These are phyloP conservation scores for Backusella australiensis DNA, from an alignment of 192 early-diverging fungal genomes.

Conservation along the genomic window DNA sequence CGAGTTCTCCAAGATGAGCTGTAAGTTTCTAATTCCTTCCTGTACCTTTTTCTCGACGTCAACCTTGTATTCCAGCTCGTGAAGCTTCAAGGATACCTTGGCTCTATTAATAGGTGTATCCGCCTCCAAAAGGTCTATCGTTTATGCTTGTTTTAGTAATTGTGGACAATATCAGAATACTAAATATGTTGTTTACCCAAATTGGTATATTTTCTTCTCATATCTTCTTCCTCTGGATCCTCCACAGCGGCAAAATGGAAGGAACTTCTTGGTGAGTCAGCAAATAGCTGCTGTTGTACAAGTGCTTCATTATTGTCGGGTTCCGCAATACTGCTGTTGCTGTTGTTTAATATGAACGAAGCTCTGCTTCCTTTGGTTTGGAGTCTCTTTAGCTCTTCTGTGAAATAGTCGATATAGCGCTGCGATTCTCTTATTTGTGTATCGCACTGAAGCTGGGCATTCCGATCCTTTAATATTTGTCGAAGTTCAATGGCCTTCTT, in stretches of 20 bases:
- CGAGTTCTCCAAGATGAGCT: slow-evolving; percentile 10
- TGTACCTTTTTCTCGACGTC: slow-evolving; percentile 92
- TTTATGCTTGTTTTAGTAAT: background rate
- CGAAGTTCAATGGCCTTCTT: slow-evolving; percentile 57
- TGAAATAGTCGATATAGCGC: slow-evolving; percentile 67
- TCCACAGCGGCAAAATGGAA: background rate
- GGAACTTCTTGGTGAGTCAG: background rate
- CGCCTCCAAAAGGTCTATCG: slow-evolving; percentile 62
- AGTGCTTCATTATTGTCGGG: background rate
- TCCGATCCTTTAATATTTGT: slow-evolving; percentile 53
- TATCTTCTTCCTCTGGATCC: background rate
- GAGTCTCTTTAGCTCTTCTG: slow-evolving; percentile 60
- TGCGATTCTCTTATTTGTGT: slow-evolving; percentile 62
- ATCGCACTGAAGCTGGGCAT: slow-evolving; percentile 77
- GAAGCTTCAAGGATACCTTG: slow-evolving; percentile 76
- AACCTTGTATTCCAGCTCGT: slow-evolving; percentile 86
- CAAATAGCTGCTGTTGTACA: background rate
- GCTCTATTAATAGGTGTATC: slow-evolving; percentile 61
- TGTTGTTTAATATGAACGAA: background rate
- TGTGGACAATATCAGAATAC: background rate
- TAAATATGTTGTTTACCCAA: background rate
- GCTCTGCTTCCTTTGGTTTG: slow-evolving; percentile 25
- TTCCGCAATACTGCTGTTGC: background rate
- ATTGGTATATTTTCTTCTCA: slow-evolving; percentile 11
- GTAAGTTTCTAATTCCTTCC: slow-evolving; percentile 59